A percentile compares a stretch with the other conserved stretches of the same genome.
These are phyloP conservation scores for Leccinum olivaceopallidum DNA, from an alignment of 768 basidiomycete species.

Conservation along the genomic window DNA sequence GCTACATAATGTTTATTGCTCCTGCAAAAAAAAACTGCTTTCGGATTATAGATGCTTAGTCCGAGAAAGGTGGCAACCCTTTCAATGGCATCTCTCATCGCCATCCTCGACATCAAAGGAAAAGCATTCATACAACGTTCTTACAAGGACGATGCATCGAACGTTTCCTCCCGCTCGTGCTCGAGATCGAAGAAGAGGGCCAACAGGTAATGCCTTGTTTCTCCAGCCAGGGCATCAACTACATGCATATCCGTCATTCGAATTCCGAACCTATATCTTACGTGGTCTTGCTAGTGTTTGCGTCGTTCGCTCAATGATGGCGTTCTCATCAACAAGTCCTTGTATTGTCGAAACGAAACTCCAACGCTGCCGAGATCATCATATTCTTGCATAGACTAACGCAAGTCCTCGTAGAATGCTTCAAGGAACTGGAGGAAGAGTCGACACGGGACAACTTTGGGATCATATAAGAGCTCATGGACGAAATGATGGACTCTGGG, in stretches of 20 bases:
- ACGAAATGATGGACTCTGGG: slow-evolving; percentile 99
- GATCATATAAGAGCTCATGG: slow-evolving; percentile 97
- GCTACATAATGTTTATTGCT: too few species aligned
- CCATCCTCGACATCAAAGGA: slow-evolving; percentile 97
- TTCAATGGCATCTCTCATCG: slow-evolving; percentile 67
- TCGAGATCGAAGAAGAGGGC: slow-evolving; percentile 98
- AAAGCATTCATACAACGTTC: slow-evolving; percentile 98
- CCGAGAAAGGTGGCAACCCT: slow-evolving; percentile 17
- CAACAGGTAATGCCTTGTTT: slow-evolving; percentile 97
- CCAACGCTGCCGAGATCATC: slow-evolving; percentile 94
- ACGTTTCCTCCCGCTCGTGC: slow-evolving; percentile 87
- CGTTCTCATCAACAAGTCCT: slow-evolving; percentile 58
- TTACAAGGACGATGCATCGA: slow-evolving; percentile 96
- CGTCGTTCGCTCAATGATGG: neutral
- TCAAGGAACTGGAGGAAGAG: slow-evolving; percentile 99
- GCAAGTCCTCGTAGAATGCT: slow-evolving; percentile 93
- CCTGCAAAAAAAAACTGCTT: too few species aligned
- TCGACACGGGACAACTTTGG: slow-evolving; percentile 99
- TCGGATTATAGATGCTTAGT: too few species aligned
- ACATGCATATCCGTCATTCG: slow-evolving; percentile 97
- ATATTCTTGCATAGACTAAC: slow-evolving; percentile 93
- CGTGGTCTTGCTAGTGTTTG: too few species aligned
- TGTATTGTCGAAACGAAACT: slow-evolving; percentile 92
- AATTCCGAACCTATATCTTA: too few species aligned
- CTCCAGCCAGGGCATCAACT: slow-evolving; percentile 93